Evolutionary conservation across 2,329 filamentous ascomycete species (phyloP), one percentile per base, ranked within the genome.

Genomic region (Fusarium incarnatum): DNA sequence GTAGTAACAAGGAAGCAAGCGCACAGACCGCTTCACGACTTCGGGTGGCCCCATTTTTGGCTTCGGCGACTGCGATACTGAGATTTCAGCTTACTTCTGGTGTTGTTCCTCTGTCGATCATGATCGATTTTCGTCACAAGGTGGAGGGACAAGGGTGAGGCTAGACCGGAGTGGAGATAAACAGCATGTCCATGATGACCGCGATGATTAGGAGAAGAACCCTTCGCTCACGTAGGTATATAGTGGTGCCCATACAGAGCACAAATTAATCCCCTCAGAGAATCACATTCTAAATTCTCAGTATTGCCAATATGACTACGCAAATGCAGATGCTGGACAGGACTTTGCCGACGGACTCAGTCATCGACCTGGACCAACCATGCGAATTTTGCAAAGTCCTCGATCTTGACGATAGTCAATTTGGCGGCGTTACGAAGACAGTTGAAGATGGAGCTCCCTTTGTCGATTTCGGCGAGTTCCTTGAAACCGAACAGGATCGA

Each of bases 251-350:
- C n/a, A n/a, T n/a, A n/a, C n/a, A n/a, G n/a, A n/a, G n/a, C n/a
- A n/a, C n/a, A n/a, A n/a, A n/a, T n/a, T n/a, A n/a, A n/a, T n/a
- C n/a, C n/a, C n/a, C n/a, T n/a, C n/a, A n/a, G n/a, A n/a, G n/a
- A n/a, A n/a, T n/a, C n/a, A 16, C 16, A 8, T 27, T 13, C 8
- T 13, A 6, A 15, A n/a, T 8, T 4, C 12, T 3, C 5, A 10
- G 16, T 5, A 48, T 15, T 0, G 20, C 2, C 28, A 23, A 32
- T 0, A 49, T 23, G 46, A 18, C 2, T 0, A n/a, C 7, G 3
- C 10, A 23, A 8, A 6, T 15, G 11, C 28, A 23, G 0, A 32
- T 15, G 2, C 49, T 18, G 3, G 23, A 12, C 9, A 30, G 15
- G 4, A 28, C 8, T 3, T 4, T 1, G 18, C 9, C 4, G 9